These are phyloP conservation scores for Pythium aquatile DNA, from an alignment of 352 stramenopile genomes.

Conservation along the genomic window DNA sequence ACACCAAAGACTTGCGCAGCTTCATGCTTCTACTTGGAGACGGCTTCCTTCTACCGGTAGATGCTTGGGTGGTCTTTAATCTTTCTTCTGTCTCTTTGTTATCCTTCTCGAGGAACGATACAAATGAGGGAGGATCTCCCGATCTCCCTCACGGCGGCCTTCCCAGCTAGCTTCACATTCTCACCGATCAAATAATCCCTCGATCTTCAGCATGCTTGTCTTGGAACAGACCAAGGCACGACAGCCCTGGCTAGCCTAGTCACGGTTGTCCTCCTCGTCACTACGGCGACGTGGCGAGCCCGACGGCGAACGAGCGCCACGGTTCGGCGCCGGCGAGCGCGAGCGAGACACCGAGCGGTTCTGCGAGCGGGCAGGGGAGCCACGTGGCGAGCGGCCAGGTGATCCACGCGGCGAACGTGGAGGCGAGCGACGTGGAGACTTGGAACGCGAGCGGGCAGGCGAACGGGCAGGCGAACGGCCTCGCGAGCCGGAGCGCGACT, in stretches of 20 bases:
- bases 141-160: too few species aligned
- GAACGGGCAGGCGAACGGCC: constrained; percentile 23
- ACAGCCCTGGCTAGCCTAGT: constrained; percentile 25
- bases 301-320: constrained; percentile 50
- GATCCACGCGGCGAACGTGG: constrained; percentile 25
- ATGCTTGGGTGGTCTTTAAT: constrained; percentile 5
- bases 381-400: constrained; percentile 25
- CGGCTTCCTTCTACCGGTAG: neutral
- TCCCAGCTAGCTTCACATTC: neutral
- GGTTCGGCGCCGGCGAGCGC: constrained; percentile 33
- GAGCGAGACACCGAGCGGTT: constrained; percentile 38
- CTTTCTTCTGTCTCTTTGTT: constrained; percentile 2
- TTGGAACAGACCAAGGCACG: neutral
- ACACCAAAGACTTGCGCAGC: constrained; percentile 6
- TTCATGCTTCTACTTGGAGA: constrained; percentile 7
- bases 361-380: constrained; percentile 42
- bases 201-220: neutral
- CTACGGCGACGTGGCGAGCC: constrained; percentile 42
- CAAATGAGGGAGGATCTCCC: neutral
- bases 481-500: constrained; percentile 47
- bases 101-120: neutral
- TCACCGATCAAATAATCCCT: neutral
- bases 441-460: neutral
- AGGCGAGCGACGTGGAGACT: constrained; percentile 1
- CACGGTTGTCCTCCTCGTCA: constrained; percentile 32